Conservation (phyloP, 495 filamentous ascomycete genomes). For the Margaritispora aquatica region DNA sequence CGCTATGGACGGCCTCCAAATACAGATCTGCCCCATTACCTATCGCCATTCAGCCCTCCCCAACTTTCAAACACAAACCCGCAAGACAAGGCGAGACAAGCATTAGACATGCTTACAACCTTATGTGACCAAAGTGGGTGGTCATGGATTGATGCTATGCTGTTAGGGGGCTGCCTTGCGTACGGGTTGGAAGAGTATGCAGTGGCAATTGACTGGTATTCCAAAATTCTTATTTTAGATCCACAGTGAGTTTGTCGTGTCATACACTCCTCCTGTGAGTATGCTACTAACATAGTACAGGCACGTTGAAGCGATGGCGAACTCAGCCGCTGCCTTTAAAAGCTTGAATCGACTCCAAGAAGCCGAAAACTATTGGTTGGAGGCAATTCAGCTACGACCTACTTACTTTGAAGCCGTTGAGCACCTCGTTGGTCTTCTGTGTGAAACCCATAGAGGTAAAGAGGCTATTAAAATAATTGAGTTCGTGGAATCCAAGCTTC, state of each 20-base stretch:
- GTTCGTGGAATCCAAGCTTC: constrained; percentile 74
- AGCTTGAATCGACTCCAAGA: constrained; percentile 77
- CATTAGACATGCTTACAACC: constrained; percentile 72
- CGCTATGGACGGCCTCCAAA: constrained; percentile 1
- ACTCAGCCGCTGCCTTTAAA: constrained; percentile 82
- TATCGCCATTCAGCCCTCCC: constrained; percentile 14
- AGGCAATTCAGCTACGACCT: constrained; percentile 74
- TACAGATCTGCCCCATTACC: constrained; percentile 20
- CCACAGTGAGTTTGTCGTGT: constrained; percentile 50
- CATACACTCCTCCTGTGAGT: background rate
- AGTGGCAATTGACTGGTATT: constrained; percentile 84
- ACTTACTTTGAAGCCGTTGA: constrained; percentile 96
- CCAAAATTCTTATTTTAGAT: constrained; percentile 75
- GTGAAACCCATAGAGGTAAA: constrained; percentile 69
- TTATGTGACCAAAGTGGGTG: constrained; percentile 83
- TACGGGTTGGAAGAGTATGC: constrained; percentile 88
- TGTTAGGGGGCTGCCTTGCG: constrained; percentile 86
- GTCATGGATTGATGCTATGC: constrained; percentile 94
- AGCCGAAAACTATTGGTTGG: constrained; percentile 80
- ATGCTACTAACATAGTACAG: constrained; percentile 35
- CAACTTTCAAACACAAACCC: constrained; percentile 6
- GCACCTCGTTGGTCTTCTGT: constrained; percentile 85
- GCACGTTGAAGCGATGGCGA: constrained; percentile 93
- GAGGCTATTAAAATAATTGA: constrained; percentile 89
- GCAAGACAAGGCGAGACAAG: constrained; percentile 41